phyloP scores from a whole-genome alignment of 345 rosid species.

The Populus davidiana region DNA sequence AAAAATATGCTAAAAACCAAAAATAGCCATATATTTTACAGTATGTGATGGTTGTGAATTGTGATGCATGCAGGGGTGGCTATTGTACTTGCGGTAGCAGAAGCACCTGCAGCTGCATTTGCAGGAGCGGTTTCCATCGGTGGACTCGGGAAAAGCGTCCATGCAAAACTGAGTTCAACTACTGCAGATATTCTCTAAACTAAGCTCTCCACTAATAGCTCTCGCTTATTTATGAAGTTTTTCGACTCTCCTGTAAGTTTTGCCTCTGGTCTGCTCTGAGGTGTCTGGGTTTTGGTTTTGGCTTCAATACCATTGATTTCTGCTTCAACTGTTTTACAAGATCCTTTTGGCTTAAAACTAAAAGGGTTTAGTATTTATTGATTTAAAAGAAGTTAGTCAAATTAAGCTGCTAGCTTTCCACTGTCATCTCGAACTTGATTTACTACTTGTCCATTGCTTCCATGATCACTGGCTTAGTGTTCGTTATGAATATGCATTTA shows the following conservation, averaged over 20 bases:
- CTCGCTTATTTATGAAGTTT: slow-evolving; percentile 86
- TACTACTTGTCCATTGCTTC: background rate
- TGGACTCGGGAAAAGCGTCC: slow-evolving; percentile 67
- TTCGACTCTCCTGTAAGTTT: slow-evolving; percentile 63
- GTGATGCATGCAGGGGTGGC: slow-evolving; percentile 82
- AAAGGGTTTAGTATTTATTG: background rate
- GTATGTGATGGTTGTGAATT: slow-evolving; percentile 88
- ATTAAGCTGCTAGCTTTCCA: background rate
- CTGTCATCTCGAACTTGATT: background rate
- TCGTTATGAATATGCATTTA: too few species aligned
- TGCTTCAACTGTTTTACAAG: background rate
- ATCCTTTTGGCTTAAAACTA: background rate
- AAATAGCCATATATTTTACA: slow-evolving; percentile 17
- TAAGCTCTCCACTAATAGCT: slow-evolving; percentile 75
- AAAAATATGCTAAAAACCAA: too few species aligned
- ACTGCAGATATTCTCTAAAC: slow-evolving; percentile 76
- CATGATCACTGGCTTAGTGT: background rate
- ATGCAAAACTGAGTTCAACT: slow-evolving; percentile 71
- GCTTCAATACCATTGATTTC: background rate
- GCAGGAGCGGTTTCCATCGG: slow-evolving; percentile 88
- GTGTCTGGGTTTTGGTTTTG: background rate
- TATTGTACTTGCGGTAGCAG: slow-evolving; percentile 80
- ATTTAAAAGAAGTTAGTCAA: background rate
- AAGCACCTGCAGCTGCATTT: slow-evolving; percentile 85
- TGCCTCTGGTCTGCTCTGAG: background rate